Evolutionary conservation across 2,329 filamentous ascomycete genomes (phyloP), one percentile per base, ranked within the genome.

Genomic region (Neofusicoccum parvum): DNA sequence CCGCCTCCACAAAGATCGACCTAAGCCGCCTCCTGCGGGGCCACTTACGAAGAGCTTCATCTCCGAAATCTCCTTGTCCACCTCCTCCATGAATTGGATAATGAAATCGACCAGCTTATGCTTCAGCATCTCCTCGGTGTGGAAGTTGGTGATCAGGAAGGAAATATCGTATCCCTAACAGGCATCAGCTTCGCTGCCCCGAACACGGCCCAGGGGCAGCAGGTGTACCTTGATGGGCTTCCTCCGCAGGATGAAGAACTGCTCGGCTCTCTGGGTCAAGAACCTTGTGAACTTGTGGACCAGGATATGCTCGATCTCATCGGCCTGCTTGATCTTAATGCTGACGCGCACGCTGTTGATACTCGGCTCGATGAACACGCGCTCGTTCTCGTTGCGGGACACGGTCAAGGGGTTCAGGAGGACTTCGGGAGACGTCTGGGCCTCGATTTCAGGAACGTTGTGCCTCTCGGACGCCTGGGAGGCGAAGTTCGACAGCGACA

Each of bases 91-190:
- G 75, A 99, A 99, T 75, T 98, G 90, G 70, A 99, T 97, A 72
- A 99, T 96, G 75, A 99, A 99, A 79, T 99, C 95, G 39, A 99
- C 96, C 72, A 99, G 85, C 84, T 99, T 98, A 79, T 99, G 94
- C 85, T 98, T 98, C 77, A 98, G 80, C 93, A 99, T 97, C 78
- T 96, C 92, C 80, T 98, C 95, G 4, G 95, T 98, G 75, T 99
- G 95, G 84, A 95, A 96, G 81, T 99, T 99, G 53, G 95, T 99
- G 76, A 99, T 96, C 75, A 99, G 80, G 84, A 99, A 99, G 7
- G 94, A 97, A 72, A 99, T 99, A 73, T 99, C 95, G 79, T 99
- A 99, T 72, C 94, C 95, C 92, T 94, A 69, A 11, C 7, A 50
- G 17, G 34, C 45, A 32, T 62, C 56, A 43, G 12, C 58, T 36